These are phyloP conservation scores for Rhodotorula sp. DNA, from an alignment of 1,284 basidiomycete genomes.

Conservation along the genomic window DNA sequence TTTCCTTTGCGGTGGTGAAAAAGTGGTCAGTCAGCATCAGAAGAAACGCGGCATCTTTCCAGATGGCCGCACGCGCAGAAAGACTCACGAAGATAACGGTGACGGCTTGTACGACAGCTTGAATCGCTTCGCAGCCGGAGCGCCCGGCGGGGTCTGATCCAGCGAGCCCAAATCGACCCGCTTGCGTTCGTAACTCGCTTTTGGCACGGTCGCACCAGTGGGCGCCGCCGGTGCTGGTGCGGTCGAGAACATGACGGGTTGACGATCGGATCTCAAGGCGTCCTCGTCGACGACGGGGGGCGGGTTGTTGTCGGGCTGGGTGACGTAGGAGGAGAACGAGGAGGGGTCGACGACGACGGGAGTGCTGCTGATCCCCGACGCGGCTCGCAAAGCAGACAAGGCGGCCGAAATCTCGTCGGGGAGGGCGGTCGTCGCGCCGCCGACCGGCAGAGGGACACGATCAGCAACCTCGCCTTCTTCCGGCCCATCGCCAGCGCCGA, in stretches of 20 bases:
- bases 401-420: neutral
- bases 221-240: neutral
- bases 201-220: neutral
- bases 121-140: neutral
- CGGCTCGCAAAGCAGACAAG: neutral
- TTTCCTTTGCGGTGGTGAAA: too few species aligned
- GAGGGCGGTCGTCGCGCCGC: neutral
- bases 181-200: slow-evolving; percentile 10
- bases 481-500: slow-evolving; percentile 6
- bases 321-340: neutral
- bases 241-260: neutral
- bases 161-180: neutral
- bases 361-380: neutral
- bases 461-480: slow-evolving; percentile 23
- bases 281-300: neutral
- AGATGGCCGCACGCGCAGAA: neutral
- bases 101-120: slow-evolving; percentile 12
- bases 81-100: neutral
- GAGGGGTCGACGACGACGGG: neutral
- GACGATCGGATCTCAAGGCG: neutral
- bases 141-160: neutral
- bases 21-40: too few species aligned
- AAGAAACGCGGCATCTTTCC: too few species aligned
- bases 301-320: neutral
- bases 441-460: neutral